Base-by-base conservation (phyloP, 208 protist genomes). In the Endotrypanum monterogeii region DNA sequence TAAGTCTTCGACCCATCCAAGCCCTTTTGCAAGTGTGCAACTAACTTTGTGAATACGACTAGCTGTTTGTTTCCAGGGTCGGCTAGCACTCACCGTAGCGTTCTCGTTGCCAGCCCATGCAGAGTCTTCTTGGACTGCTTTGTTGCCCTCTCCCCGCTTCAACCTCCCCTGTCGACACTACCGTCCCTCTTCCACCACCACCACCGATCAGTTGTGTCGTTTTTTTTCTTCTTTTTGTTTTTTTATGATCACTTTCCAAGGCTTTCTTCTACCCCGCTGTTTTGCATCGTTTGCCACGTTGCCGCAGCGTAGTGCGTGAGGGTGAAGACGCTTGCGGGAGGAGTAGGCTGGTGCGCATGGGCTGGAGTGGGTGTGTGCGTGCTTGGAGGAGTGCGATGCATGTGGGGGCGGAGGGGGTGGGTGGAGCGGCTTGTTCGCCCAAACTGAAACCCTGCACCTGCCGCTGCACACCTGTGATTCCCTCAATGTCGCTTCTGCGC, bases 1-100 rank as follows among this genome's bases (percentile, higher is more conserved):
- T 79, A 84, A 80, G 57, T 44, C 32, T 30, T 9, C 8, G 52
- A 56, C n/a, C n/a, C n/a, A 35, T 48, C 14, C 37, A 41, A 48
- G 44, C 44, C 44, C 0, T 14, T n/a, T 20, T 55, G 5, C 23
- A 55, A 20, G 5, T 20, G 6, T 55, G 51, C 1, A 11, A 55
- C 51, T 20, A 11, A 55, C 51, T 20, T 55, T n/a, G 18, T 55
- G 18, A 55, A 20, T 1, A n/a, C 14, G 14, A 20, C 51, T 55
- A 20, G 51, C 20, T 18, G 18, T 55, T 55, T 18, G 51, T n/a
- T 20, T 6, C n/a, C 18, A 25, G 51, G 23, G 51, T 55, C 51
- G 51, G 51, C 23, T 55, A 1, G 51, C 6, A 55, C 51, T n/a
- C 51, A 16, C 18, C 14, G n/a, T n/a, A 25, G 51, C 23, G 51